phyloP scores from a whole-genome alignment of 2,329 filamentous ascomycete species.

The Monilinia fructigena region DNA sequence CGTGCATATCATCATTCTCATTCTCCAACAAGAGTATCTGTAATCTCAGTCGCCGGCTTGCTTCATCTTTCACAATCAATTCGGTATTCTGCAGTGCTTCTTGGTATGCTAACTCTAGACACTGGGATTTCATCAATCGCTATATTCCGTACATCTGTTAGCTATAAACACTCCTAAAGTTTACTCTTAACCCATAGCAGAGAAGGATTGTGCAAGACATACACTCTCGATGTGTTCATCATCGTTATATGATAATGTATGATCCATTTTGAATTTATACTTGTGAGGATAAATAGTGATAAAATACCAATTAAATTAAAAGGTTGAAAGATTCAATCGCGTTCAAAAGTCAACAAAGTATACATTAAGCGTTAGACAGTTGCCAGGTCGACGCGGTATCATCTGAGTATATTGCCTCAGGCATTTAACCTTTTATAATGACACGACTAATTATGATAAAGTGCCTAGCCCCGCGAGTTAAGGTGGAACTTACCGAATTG shows the following conservation, averaged over 20 bases:
- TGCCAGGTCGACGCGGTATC: conserved; percentile 10
- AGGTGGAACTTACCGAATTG: conserved; percentile 22
- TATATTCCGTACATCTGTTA: conserved; percentile 23
- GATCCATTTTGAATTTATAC: conserved; percentile 33
- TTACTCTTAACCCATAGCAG: not conserved
- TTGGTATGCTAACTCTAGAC: conserved; percentile 69
- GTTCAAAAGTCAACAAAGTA: conserved; percentile 21
- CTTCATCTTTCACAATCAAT: conserved; percentile 71
- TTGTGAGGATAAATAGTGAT: conserved; percentile 13
- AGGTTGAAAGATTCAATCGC: conserved; percentile 1
- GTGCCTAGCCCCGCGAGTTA: conserved; percentile 13
- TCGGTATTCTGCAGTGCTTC: conserved; percentile 63
- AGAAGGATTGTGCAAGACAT: conserved; percentile 15
- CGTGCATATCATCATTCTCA: conserved; percentile 67
- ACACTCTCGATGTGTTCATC: conserved; percentile 36
- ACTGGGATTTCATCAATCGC: conserved; percentile 38
- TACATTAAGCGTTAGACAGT: not conserved
- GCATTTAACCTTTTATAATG: not conserved
- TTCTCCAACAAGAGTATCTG: conserved; percentile 70
- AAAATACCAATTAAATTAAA: not conserved
- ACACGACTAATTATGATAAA: not conserved
- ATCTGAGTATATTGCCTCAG: not conserved
- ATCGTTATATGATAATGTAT: conserved; percentile 35
- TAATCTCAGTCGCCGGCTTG: conserved; percentile 66
- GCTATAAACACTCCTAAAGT: conserved; percentile 3